These are phyloP conservation scores for Asterochloris erici DNA, from an alignment of 139 green algal genomes.

Conservation along the genomic window DNA sequence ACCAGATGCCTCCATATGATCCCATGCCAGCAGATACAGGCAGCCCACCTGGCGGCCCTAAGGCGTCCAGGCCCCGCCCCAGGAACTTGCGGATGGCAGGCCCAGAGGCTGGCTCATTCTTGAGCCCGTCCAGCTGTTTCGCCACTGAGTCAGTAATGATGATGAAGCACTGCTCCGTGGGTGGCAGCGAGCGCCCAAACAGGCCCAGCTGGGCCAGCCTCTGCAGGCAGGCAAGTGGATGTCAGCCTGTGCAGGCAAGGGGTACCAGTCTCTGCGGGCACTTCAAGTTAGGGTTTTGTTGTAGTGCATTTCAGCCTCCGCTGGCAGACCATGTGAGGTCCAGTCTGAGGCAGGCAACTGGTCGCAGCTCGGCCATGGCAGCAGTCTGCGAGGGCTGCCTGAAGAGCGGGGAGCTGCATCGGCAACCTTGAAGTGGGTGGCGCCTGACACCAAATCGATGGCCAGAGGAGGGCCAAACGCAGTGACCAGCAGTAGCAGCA, in stretches of 20 bases:
- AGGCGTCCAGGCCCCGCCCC: slow-evolving; percentile 57
- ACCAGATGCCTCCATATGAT: no score
- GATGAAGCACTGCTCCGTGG: slow-evolving; percentile 55
- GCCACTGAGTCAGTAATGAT: slow-evolving; percentile 63
- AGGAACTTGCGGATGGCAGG: slow-evolving; percentile 39
- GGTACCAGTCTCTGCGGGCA: no score
- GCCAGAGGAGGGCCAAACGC: no score
- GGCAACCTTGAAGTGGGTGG: no score
- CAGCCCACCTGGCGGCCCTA: slow-evolving; percentile 52
- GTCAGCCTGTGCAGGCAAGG: neutral
- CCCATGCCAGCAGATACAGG: slow-evolving; percentile 18
- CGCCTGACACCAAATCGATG: no score
- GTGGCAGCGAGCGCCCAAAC: slow-evolving; percentile 56
- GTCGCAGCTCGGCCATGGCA: no score
- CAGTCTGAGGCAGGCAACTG: neutral
- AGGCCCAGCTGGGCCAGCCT: slow-evolving; percentile 36
- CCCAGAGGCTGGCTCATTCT: slow-evolving; percentile 33
- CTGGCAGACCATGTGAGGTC: no score
- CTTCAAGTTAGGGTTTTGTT: no score
- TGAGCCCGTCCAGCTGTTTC: slow-evolving; percentile 77
- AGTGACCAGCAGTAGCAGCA: no score
- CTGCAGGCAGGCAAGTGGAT: slow-evolving; percentile 1
- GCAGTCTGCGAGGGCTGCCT: no score
- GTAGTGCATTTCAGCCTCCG: no score
- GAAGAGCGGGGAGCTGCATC: no score